These are phyloP conservation scores for Cladosporium sp. DNA, from an alignment of 2,329 filamentous ascomycete genomes.

Conservation along the genomic window DNA sequence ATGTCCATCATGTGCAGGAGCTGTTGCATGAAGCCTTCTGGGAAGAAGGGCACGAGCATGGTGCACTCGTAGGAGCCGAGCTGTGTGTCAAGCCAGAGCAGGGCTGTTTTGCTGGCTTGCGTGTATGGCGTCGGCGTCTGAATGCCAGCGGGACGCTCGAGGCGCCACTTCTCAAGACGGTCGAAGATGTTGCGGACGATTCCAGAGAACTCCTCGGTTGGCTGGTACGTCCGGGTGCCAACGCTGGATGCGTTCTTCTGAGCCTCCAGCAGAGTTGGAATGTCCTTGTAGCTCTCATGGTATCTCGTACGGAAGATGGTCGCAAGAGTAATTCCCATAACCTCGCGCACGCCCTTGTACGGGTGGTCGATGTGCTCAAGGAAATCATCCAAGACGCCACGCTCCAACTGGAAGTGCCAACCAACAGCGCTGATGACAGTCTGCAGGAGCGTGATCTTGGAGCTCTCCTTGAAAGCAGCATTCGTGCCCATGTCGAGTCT, in stretches of 20 bases:
- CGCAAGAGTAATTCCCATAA: constrained; percentile 84
- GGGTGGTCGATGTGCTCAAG: constrained; percentile 90
- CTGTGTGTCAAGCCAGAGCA: constrained; percentile 91
- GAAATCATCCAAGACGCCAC: constrained; percentile 86
- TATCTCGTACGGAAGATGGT: constrained; percentile 88
- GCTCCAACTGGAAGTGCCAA: constrained; percentile 92
- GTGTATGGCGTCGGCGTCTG: constrained; percentile 94
- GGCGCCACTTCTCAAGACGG: constrained; percentile 81
- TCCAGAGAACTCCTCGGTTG: constrained; percentile 66
- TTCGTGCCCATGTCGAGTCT: constrained; percentile 91
- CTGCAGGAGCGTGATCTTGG: constrained; percentile 87
- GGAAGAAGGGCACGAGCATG: constrained; percentile 86
- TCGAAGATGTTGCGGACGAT: constrained; percentile 73
- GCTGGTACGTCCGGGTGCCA: constrained; percentile 78
- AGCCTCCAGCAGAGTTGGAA: constrained; percentile 67
- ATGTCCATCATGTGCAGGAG: constrained; percentile 99
- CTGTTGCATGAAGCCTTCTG: constrained; percentile 82
- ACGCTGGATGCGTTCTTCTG: constrained; percentile 80
- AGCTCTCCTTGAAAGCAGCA: constrained; percentile 97
- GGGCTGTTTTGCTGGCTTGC: constrained; percentile 89
- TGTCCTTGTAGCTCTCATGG: constrained; percentile 85
- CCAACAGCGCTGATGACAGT: constrained; percentile 82
- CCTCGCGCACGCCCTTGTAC: constrained; percentile 94
- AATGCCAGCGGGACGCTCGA: constrained; percentile 77
- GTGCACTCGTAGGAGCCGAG: constrained; percentile 91